These are phyloP conservation scores for Xylaria castorea DNA, from an alignment of 495 filamentous ascomycete genomes.

Conservation along the genomic window DNA sequence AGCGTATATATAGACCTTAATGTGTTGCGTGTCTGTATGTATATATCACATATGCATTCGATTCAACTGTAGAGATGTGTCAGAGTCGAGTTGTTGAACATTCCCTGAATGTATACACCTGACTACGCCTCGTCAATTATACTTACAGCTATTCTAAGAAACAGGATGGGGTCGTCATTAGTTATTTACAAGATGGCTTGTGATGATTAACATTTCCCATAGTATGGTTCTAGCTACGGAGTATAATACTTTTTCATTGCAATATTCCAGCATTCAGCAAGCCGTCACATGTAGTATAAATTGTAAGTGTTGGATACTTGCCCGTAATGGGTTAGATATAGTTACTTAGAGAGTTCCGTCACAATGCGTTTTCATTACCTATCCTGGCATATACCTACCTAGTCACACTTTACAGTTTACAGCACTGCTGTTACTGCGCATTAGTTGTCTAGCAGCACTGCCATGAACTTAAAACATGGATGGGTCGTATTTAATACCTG, in stretches of 20 bases:
- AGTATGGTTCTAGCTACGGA: too few relatives aligned
- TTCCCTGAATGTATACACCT: background rate
- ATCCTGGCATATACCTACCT: background rate
- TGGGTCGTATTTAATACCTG: background rate
- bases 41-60: background rate
- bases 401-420: background rate
- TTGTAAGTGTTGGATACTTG: background rate
- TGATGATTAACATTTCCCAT: background rate
- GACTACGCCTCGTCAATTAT: background rate
- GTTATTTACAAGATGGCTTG: background rate
- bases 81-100: background rate
- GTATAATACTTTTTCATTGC: too few relatives aligned
- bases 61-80: background rate
- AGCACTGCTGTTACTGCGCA: background rate
- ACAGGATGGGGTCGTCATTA: background rate
- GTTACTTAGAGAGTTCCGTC: background rate
- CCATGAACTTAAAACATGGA: background rate
- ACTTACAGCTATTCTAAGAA: background rate
- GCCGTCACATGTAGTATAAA: background rate
- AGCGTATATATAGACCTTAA: conserved; percentile 6
- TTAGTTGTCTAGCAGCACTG: background rate
- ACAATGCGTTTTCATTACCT: background rate
- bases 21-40: background rate
- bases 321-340: background rate
- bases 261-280: background rate